Base-by-base conservation (phyloP, 2,329 filamentous ascomycete genomes). In the Helicocarpus griseus region DNA sequence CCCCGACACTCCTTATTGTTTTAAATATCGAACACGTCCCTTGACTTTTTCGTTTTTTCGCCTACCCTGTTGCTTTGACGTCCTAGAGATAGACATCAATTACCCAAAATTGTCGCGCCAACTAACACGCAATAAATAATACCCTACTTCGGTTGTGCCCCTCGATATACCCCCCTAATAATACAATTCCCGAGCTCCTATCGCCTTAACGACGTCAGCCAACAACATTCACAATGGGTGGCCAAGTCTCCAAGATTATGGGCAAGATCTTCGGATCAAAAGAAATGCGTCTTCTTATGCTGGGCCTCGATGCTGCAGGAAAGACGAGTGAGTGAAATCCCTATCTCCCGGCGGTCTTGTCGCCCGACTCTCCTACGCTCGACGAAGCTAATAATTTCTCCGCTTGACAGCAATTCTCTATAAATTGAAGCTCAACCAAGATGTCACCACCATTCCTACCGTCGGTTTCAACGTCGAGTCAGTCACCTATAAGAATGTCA, bases 391-490 rank as follows among this genome's bases (percentile, higher is more conserved):
- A 49, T 29, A 41, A 7, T 9, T 29, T 24, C 28, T 28, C 38
- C 35, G n/a, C 24, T n/a, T 31, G 49, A 29, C 48, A 77, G 74
- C 93, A 52, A 97, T 97, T 66, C 84, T 98, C 56, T 98, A 97
- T 81, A 97, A 96, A 79, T 81, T 98, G 67, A 97, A 97, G 81
- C 83, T 97, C 55, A 90, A 91, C 73, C 89, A 97, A 78, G 90
- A 95, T 68, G 90, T 97, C 64, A 97, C 93, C 56, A 97, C 93
- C 49, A 97, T 97, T 67, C 93, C 93, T 44, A 98, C 93, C 31
- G 93, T 98, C 63, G 93, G 91, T 62, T 97, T 97, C 81, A 97
- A 97, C 80, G 93, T 97, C 72, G 91, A 97, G 79, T 95, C 89
- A 4, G 90, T 97, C 64, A 94, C 90, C 61, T 96, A 95, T 79